phyloP scores from a whole-genome alignment of 2,329 filamentous ascomycete species.

The Trichoderma pleuroti region DNA sequence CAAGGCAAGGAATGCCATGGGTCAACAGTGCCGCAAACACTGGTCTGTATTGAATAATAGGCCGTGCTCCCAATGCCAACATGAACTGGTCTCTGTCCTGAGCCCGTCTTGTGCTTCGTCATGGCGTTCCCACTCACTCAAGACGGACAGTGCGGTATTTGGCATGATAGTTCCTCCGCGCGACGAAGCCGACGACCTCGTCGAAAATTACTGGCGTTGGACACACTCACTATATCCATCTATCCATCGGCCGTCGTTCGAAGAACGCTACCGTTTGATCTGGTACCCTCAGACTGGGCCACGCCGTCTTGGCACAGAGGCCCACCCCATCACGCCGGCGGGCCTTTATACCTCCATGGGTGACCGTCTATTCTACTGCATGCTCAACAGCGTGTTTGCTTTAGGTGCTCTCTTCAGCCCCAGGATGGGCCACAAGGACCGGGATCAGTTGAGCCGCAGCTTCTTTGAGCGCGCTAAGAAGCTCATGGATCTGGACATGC shows the following conservation, averaged over 20 bases:
- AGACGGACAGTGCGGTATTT: background rate
- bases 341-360: background rate
- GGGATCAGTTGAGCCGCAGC: background rate
- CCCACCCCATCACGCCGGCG: background rate
- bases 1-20: background rate
- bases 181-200: background rate
- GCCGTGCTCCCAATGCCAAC: background rate
- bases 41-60: background rate
- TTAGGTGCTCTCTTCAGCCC: background rate
- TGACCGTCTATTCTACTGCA: background rate
- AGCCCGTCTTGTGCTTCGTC: background rate
- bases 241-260: background rate
- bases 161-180: background rate
- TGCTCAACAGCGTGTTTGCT: background rate
- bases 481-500: background rate
- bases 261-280: background rate
- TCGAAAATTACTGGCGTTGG: background rate
- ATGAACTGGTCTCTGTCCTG: background rate
- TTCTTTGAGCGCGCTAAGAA: background rate
- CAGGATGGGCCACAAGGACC: background rate
- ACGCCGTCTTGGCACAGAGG: background rate
- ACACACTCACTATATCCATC: background rate
- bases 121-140: background rate
- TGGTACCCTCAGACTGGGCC: background rate
- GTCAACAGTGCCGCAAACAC: background rate